Evolutionary conservation across 257 asterid genomes (phyloP).

Genomic region (Fraxinus quadrangulata): DNA sequence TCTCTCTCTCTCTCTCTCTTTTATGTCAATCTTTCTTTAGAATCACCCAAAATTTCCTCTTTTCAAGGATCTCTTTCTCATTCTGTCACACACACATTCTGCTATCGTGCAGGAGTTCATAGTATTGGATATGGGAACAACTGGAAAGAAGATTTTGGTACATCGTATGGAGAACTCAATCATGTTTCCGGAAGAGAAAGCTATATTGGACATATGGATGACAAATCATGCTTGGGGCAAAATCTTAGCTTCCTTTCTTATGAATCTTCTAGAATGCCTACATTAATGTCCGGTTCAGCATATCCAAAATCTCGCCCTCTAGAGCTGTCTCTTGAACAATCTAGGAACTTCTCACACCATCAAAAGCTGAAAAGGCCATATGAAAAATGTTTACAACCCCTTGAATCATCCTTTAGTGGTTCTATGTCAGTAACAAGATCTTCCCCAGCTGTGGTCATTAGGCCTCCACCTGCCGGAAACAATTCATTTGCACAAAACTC

Average conservation of each 20-base stretch:
- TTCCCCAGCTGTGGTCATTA: slow-evolving; percentile 68
- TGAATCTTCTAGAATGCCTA: slow-evolving; percentile 33
- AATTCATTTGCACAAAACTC: slow-evolving; percentile 27
- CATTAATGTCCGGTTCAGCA: slow-evolving; percentile 32
- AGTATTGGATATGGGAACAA: slow-evolving; percentile 37
- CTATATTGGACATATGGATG: slow-evolving; percentile 36
- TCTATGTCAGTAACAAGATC: slow-evolving; percentile 48
- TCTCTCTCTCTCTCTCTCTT: too few relatives aligned
- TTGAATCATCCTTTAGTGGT: slow-evolving; percentile 39
- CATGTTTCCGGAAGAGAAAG: slow-evolving; percentile 40
- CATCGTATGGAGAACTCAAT: slow-evolving; percentile 41
- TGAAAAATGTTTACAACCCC: slow-evolving; percentile 37
- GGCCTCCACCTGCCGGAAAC: slow-evolving; percentile 59
- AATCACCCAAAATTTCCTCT: neutral
- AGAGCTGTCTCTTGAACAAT: slow-evolving; percentile 30
- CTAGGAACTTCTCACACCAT: slow-evolving; percentile 31
- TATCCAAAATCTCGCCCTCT: slow-evolving; percentile 39
- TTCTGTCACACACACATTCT: neutral
- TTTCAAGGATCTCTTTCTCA: neutral
- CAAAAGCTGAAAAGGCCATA: slow-evolving; percentile 34
- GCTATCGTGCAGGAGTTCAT: slow-evolving; percentile 40
- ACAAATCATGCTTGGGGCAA: slow-evolving; percentile 42
- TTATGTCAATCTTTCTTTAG: neutral
- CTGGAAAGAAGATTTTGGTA: slow-evolving; percentile 36
- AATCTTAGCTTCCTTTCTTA: slow-evolving; percentile 41